Base-by-base conservation (phyloP, 495 filamentous ascomycete species). In the Evernia prunastri region DNA sequence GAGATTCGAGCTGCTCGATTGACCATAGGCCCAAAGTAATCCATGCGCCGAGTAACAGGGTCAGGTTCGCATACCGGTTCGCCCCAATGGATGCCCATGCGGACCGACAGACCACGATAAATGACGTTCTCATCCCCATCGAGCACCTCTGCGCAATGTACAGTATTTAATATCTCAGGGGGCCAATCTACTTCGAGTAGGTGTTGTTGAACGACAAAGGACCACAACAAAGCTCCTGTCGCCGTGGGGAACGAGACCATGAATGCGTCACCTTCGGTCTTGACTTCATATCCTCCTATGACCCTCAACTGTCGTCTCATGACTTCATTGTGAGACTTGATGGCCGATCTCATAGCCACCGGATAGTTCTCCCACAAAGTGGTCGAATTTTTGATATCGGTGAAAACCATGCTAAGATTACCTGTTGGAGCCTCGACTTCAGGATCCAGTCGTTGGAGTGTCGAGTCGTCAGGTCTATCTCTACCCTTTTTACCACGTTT, bases 11-110 rank as follows among this genome's bases (percentile, higher is more conserved):
- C 88, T 0, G 94, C 91, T 65, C 93, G 90, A 74, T 99, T 99
- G 66, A 99, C 94, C 91, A 99, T 97, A 1, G 95, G 94, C 12
- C 94, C 94, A 74, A 97, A 97, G 75, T 99, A 99, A 72, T 99
- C 94, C 94, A 99, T 99, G 47, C 94, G 91, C 56, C 91, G 86
- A 13, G 94, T 99, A 9, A 99, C 90, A 0, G 94, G 93, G 73
- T 99, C 94, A 39, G 87, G 87, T 72, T 97, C 94, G 68, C 90
- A 95, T 60, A 99, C 91, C 36, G 95, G 94, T 53, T 87, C 84
- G 60, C 94, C 94, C 86, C 88, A 97, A 72, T 99, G 94, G 53
- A 92, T 87, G 65, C 94, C 94, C 95, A 99, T 99, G 58, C 94
- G 86, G 45, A 99, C 94, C 31, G 92, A 96, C 61, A 99, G 73